Conservation (phyloP, 208 protist genomes). For the Trypanosoma mega region DNA sequence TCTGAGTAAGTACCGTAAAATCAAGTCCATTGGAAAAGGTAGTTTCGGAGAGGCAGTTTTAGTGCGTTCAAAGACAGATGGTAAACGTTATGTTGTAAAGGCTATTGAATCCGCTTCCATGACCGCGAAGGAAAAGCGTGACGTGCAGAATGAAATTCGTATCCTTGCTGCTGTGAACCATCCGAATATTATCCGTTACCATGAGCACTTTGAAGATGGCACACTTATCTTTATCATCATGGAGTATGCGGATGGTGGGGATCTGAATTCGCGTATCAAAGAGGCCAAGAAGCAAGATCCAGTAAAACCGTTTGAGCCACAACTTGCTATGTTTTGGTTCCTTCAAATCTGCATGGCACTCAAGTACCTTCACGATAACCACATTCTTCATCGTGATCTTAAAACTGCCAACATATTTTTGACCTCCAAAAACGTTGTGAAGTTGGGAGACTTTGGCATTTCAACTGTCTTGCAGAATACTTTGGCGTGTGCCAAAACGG, state of each 20-base stretch:
- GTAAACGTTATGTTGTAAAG: constrained; percentile 92
- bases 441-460: constrained; percentile 92
- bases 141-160: constrained; percentile 92
- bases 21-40: constrained; percentile 91
- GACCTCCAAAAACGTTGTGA: constrained; percentile 84
- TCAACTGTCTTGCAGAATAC: constrained; percentile 92
- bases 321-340: constrained; percentile 91
- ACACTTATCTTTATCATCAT: constrained; percentile 92
- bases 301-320: constrained; percentile 73
- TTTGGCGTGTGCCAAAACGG: constrained; percentile 90
- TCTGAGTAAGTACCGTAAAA: constrained; percentile 78
- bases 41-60: constrained; percentile 92
- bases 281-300: constrained; percentile 79
- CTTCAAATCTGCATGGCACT: constrained; percentile 90
- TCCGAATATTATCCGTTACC: constrained; percentile 93
- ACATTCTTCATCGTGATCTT: constrained; percentile 90
- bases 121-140: constrained; percentile 88
- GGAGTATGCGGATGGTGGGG: constrained; percentile 92
- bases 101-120: constrained; percentile 86
- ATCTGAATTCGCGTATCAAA: constrained; percentile 87
- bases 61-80: constrained; percentile 84
- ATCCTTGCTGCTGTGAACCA: constrained; percentile 89
- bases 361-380: constrained; percentile 92
- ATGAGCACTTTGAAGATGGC: constrained; percentile 87
- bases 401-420: constrained; percentile 92